Evolutionary conservation across 768 basidiomycete genomes (phyloP).

Genomic region (Chalciporus piperatus): DNA sequence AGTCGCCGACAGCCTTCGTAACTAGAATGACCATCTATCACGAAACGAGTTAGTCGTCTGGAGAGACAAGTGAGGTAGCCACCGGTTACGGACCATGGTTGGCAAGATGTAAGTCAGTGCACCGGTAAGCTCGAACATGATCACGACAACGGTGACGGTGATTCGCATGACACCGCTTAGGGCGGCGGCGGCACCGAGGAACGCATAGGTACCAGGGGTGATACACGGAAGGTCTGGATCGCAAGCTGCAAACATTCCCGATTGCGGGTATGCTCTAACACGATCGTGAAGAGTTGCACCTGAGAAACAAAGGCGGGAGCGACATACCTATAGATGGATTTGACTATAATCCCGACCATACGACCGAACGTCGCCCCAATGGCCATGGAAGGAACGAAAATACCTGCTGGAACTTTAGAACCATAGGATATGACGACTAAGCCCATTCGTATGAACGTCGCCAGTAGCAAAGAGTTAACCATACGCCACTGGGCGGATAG

Average conservation of each 20-base stretch:
- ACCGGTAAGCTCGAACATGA: slow-evolving; percentile 99
- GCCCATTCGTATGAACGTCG: slow-evolving; percentile 82
- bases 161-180: slow-evolving; percentile 96
- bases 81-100: slow-evolving; percentile 72
- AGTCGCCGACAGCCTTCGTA: slow-evolving; percentile 95
- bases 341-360: slow-evolving; percentile 96
- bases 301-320: slow-evolving; percentile 14
- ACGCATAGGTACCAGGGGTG: slow-evolving; percentile 97
- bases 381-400: slow-evolving; percentile 99
- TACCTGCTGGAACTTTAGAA: slow-evolving; percentile 94
- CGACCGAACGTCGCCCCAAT: slow-evolving; percentile 96
- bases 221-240: slow-evolving; percentile 93
- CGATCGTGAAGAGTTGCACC: not conserved
- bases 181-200: slow-evolving; percentile 94
- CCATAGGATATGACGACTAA: slow-evolving; percentile 94
- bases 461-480: slow-evolving; percentile 87
- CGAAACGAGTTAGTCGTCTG: slow-evolving; percentile 15
- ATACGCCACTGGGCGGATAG: slow-evolving; percentile 91
- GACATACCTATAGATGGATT: slow-evolving; percentile 78
- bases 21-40: slow-evolving; percentile 89
- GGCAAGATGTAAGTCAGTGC: slow-evolving; percentile 96
- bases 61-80: slow-evolving; percentile 3
- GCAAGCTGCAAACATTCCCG: slow-evolving; percentile 88
- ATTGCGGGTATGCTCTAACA: slow-evolving; percentile 71
- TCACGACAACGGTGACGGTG: slow-evolving; percentile 96